A percentile compares a stretch with the other conserved stretches of the same genome.
Conservation (phyloP, 257 asterid genomes). For the Handroanthus guayacan region DNA sequence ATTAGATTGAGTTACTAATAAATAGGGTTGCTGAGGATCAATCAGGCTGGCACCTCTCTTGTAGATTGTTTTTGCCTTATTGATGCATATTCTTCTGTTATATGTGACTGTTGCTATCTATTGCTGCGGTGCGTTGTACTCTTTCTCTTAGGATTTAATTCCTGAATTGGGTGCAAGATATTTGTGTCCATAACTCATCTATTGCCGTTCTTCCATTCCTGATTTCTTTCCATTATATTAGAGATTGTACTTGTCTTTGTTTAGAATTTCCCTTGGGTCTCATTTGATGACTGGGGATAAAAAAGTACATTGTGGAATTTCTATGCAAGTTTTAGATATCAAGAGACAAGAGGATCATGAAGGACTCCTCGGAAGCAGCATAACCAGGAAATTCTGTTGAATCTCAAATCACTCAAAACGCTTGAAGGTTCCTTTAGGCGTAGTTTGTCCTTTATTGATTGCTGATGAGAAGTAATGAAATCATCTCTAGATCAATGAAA, state of each 20-base stretch:
- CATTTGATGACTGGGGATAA: not conserved
- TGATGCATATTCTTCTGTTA: constrained; percentile 12
- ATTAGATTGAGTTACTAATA: constrained; percentile 3
- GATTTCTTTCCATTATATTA: not conserved
- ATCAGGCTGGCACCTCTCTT: constrained; percentile 10
- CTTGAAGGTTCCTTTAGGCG: not conserved
- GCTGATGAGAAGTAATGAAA: constrained; percentile 11
- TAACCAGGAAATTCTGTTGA: not conserved
- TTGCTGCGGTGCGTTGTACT: not conserved
- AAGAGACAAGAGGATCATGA: constrained; percentile 14
- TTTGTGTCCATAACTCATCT: not conserved
- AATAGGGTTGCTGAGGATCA: constrained; percentile 21
- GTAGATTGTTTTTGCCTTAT: constrained; percentile 13
- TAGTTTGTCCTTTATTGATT: not conserved
- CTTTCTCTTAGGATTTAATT: not conserved
- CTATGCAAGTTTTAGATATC: constrained; percentile 18
- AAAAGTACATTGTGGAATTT: no score
- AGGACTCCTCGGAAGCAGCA: constrained; percentile 16
- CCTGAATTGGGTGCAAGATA: constrained; percentile 25
- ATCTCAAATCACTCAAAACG: not conserved
- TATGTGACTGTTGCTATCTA: not conserved
- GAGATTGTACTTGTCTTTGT: constrained; percentile 17
- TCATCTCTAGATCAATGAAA: constrained; percentile 21
- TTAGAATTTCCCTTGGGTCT: constrained; percentile 8
- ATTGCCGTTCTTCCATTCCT: not conserved